Evolutionary conservation across 192 early-diverging fungal genomes (phyloP), one percentile per base, ranked within the genome.

Genomic region (Entomortierella beljakovae): DNA sequence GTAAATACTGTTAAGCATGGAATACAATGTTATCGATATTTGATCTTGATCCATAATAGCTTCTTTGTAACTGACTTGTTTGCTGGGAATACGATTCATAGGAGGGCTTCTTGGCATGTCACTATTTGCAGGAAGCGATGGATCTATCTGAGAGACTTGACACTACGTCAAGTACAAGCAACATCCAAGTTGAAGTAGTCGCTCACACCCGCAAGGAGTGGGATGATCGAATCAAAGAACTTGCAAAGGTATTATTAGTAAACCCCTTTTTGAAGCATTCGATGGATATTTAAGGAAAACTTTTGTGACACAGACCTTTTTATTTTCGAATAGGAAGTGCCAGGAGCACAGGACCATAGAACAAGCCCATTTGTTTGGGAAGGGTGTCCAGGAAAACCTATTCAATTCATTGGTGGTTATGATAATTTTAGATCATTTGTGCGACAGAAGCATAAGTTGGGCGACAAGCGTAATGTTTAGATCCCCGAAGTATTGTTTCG

Each of bases 331-430:
- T 57, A 77, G 73, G 59, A 59, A 3, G 64, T 77, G 28, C 73
- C 73, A 1, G 73, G 73, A 20, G 73, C 73, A 33, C 65, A 68
- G 22, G 73, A 77, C 31, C 73, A 77, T 54, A 46, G 73, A n/a
- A 77, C 73, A 31, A 77, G 73, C 26, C 73, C 73, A 11, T 52
- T 77, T 10, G 42, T 77, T 22, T 77, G 73, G 73, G 73, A 77
- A 31, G 73, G 73, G 33, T 77, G 73, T 43, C 42, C 54, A 6
- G 73, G 66, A 32, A 63, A 68, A 28, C 73, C 64, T 1, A 18
- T 77, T 23, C 58, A 34, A 31, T 77, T 77, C 34, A 68, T 77
- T 51, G 73, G 73, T 16, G 73, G 73, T 2, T 77, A 57, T 18
- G 73, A 77, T 28, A 77, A 77, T 48, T 77, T 77, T 68, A 42